Conservation (phyloP, 257 asterid genomes). For the Salvia rosmarinus region DNA sequence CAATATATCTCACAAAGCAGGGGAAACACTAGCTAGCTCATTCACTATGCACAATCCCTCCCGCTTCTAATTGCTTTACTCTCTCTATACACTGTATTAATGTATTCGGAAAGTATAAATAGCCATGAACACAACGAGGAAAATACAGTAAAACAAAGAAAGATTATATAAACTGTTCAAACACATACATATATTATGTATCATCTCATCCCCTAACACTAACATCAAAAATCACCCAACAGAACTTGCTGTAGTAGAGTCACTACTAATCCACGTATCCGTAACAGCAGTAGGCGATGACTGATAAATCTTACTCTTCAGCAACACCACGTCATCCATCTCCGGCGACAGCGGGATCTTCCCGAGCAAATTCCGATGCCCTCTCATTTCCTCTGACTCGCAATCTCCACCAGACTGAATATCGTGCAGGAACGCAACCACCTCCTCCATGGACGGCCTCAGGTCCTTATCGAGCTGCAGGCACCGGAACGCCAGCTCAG, state of each 20-base stretch:
- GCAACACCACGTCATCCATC: slow-evolving; percentile 41
- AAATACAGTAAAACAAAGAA: background rate
- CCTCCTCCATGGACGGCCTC: slow-evolving; percentile 83
- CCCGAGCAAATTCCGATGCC: background rate
- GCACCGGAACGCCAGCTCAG: slow-evolving; percentile 76
- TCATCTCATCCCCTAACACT: background rate
- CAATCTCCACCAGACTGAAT: slow-evolving; percentile 41
- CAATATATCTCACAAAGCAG: no score
- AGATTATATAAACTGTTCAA: background rate
- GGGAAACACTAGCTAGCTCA: no score
- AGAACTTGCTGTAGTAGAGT: slow-evolving; percentile 43
- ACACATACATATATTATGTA: background rate
- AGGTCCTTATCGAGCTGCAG: slow-evolving; percentile 67
- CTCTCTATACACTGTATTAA: background rate
- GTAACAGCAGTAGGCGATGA: slow-evolving; percentile 51
- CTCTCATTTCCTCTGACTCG: slow-evolving; percentile 22
- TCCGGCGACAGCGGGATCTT: slow-evolving; percentile 41
- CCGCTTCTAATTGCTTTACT: background rate
- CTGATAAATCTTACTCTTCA: slow-evolving; percentile 42
- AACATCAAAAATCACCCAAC: slow-evolving; percentile 31
- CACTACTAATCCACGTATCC: slow-evolving; percentile 49
- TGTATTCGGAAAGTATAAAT: no score
- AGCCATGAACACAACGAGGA: background rate
- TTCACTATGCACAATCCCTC: no score
- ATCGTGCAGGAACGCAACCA: slow-evolving; percentile 42